These are phyloP conservation scores for Suillus luteus DNA, from an alignment of 768 basidiomycete genomes.

Conservation along the genomic window DNA sequence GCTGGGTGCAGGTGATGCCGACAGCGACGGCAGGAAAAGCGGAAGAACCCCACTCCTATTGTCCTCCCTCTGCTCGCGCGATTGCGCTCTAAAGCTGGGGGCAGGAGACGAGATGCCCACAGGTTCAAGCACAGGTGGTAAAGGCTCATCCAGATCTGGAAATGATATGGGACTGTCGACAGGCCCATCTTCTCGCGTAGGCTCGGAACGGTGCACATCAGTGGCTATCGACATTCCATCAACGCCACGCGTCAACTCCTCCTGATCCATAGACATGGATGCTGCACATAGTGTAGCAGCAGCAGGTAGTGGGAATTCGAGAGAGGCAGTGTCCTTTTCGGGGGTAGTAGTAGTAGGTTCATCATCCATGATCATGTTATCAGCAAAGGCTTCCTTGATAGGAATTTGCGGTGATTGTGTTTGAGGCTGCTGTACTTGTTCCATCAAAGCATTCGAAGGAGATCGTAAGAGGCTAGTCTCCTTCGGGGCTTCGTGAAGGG, in stretches of 20 bases:
- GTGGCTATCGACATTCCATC: constrained; percentile 27
- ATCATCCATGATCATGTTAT: constrained; percentile 6
- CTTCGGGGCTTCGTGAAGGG: background rate
- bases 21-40: constrained; percentile 52
- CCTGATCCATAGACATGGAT: constrained; percentile 2
- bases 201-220: constrained; percentile 3
- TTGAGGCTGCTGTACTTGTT: background rate
- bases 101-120: constrained; percentile 7
- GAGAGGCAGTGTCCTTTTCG: background rate
- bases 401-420: background rate
- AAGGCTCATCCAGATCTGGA: constrained; percentile 17
- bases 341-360: background rate
- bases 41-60: constrained; percentile 34
- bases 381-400: constrained; percentile 3
- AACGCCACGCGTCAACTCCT: constrained; percentile 16
- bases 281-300: background rate
- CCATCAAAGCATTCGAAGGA: background rate
- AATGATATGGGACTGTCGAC: constrained; percentile 23
- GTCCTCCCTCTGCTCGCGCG: constrained; percentile 18
- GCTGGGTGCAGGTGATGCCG: constrained; percentile 31
- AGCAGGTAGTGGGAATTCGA: background rate
- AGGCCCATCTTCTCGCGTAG: constrained; percentile 20
- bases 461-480: constrained; percentile 11
- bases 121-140: constrained; percentile 12
- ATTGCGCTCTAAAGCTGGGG: constrained; percentile 14